Conservation (phyloP, 2,329 filamentous ascomycete species). For the Periconia digitata region DNA sequence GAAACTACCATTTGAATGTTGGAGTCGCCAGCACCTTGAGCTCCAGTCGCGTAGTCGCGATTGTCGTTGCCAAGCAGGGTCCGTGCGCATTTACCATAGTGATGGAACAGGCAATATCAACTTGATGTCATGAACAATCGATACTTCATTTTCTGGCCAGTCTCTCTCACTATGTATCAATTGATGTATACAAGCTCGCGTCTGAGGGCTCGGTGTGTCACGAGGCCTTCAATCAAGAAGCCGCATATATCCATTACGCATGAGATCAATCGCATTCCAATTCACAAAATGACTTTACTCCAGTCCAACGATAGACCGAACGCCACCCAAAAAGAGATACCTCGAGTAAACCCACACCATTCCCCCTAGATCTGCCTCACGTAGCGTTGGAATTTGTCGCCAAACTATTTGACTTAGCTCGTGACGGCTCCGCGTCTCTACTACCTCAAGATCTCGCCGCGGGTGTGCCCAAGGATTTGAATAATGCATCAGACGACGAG, state of each 20-base stretch:
- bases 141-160: too few species aligned
- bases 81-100: background rate
- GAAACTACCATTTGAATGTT: too few species aligned
- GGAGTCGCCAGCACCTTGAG: too few species aligned
- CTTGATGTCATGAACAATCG: background rate
- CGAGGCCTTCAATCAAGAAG: too few species aligned
- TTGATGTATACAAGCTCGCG: too few species aligned
- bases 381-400: slow-evolving; percentile 67
- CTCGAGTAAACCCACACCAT: slow-evolving; percentile 7
- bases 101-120: background rate
- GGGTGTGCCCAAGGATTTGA: slow-evolving; percentile 69
- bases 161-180: too few species aligned
- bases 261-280: too few species aligned
- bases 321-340: background rate
- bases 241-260: too few species aligned
- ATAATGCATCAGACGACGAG: slow-evolving; percentile 73
- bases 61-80: background rate
- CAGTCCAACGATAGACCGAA: slow-evolving; percentile 6
- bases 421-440: slow-evolving; percentile 58
- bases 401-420: slow-evolving; percentile 68
- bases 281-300: background rate
- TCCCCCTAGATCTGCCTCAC: slow-evolving; percentile 52
- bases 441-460: slow-evolving; percentile 66
- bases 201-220: too few species aligned
- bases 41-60: slow-evolving; percentile 15